Percentiles rank a stretch among this genome's conserved stretches.
Evolutionary conservation across 495 filamentous ascomycete species (phyloP).

Genomic region (Penicillium egyptiacum): DNA sequence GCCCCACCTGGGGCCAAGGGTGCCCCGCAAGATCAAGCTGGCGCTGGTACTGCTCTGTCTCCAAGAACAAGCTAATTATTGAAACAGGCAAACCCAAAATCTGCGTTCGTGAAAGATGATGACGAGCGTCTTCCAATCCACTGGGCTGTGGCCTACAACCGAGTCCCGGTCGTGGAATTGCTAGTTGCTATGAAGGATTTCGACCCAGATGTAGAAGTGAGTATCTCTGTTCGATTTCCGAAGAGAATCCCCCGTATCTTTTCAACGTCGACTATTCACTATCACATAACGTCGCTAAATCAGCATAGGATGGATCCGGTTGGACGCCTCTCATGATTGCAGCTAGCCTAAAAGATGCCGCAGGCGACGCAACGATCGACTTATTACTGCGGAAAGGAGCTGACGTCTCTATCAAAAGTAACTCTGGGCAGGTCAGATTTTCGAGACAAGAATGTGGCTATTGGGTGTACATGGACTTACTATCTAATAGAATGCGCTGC

Average conservation of each 20-base stretch:
- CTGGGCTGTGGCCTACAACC: constrained; percentile 90
- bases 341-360: constrained; percentile 67
- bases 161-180: constrained; percentile 68
- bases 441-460: background rate
- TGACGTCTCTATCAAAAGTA: constrained; percentile 78
- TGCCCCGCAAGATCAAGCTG: constrained; percentile 35
- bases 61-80: constrained; percentile 6
- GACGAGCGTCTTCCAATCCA: constrained; percentile 92
- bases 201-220: constrained; percentile 81
- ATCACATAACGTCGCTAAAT: background rate
- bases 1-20: constrained; percentile 11
- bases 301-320: constrained; percentile 73
- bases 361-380: constrained; percentile 57
- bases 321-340: constrained; percentile 98
- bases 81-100: constrained; percentile 71
- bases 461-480: background rate
- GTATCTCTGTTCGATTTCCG: background rate
- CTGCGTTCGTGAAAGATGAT: constrained; percentile 71
- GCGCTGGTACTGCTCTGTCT: background rate
- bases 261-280: background rate
- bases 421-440: constrained; percentile 55
- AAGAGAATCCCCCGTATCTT: background rate
- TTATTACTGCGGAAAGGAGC: constrained; percentile 77
- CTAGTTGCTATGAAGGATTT: constrained; percentile 69
- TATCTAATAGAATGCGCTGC: constrained; percentile 66